These are phyloP conservation scores for Myochromella boudieri DNA, from an alignment of 768 basidiomycete genomes.

Conservation along the genomic window DNA sequence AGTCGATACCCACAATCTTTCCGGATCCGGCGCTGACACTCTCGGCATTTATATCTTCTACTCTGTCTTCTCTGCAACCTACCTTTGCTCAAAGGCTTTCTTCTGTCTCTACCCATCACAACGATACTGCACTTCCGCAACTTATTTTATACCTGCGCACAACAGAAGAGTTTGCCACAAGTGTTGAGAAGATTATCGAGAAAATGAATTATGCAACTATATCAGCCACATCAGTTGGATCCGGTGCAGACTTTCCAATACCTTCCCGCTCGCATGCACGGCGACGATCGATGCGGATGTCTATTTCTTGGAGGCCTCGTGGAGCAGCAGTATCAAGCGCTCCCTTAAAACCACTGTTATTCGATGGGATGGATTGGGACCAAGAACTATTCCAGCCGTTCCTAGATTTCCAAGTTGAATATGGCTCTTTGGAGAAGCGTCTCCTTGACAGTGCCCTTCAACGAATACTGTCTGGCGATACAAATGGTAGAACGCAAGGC, in stretches of 20 bases:
- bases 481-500: conserved; percentile 36
- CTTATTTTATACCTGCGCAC: conserved; percentile 70
- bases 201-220: conserved; percentile 48
- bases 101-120: conserved; percentile 63
- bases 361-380: conserved; percentile 75
- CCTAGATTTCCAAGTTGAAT: conserved; percentile 86
- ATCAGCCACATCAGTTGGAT: conserved; percentile 19
- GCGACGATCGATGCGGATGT: conserved; percentile 62
- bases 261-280: conserved; percentile 32
- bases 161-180: conserved; percentile 81
- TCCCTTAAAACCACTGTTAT: conserved; percentile 20
- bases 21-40: conserved; percentile 79
- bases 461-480: conserved; percentile 43
- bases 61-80: conserved; percentile 77
- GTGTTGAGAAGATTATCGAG: conserved; percentile 74
- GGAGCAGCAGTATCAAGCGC: conserved; percentile 22
- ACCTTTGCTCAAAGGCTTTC: conserved; percentile 79
- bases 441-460: conserved; percentile 60
- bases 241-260: conserved; percentile 16
- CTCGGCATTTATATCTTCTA: conserved; percentile 80
- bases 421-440: conserved; percentile 73
- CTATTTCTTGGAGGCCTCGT: conserved; percentile 55
- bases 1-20: conserved; percentile 81
- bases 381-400: conserved; percentile 92
- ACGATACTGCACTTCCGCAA: conserved; percentile 61